A percentile compares a stretch with the other conserved stretches of the same genome.
phyloP scores from a whole-genome alignment of 805 yeast species.

The Metschnikowia baotianmanensis region DNA sequence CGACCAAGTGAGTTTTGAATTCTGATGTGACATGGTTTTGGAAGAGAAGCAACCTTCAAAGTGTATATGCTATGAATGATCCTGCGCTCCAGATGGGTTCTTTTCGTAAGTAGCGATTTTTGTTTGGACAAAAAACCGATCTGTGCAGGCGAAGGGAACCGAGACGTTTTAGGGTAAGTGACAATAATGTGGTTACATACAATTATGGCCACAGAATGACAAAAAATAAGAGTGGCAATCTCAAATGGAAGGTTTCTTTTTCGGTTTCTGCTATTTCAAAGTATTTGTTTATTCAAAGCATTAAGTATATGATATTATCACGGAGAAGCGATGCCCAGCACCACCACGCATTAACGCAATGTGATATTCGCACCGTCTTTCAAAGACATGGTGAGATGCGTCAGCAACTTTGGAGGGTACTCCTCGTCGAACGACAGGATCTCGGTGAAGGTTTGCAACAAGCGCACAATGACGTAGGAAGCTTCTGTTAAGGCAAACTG shows the following conservation, averaged over 20 bases:
- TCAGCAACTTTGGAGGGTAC: conserved; percentile 16
- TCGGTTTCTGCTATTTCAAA: no score
- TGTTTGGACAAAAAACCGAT: not conserved
- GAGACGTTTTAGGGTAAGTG: no score
- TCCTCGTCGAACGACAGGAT: conserved; percentile 9
- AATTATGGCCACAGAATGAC: no score
- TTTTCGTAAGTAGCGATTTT: conserved; percentile 5
- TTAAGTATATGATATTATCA: no score
- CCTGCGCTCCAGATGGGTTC: not conserved
- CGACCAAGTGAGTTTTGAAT: conserved; percentile 13
- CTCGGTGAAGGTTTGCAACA: conserved; percentile 18
- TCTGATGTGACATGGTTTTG: conserved; percentile 1
- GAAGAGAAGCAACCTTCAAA: no score
- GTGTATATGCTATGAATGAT: not conserved
- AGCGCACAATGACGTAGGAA: conserved; percentile 19
- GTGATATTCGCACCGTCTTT: conserved; percentile 17
- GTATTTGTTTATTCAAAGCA: no score
- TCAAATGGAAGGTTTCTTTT: no score
- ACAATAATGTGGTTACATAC: no score
- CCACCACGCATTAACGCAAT: not conserved
- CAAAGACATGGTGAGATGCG: conserved; percentile 20
- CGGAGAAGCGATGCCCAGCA: not conserved
- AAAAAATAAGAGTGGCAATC: no score
- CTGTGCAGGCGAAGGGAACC: not conserved
- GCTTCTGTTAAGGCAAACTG: conserved; percentile 26